Conservation (phyloP, 768 basidiomycete genomes). For the Hydnomerulius pinastri region DNA sequence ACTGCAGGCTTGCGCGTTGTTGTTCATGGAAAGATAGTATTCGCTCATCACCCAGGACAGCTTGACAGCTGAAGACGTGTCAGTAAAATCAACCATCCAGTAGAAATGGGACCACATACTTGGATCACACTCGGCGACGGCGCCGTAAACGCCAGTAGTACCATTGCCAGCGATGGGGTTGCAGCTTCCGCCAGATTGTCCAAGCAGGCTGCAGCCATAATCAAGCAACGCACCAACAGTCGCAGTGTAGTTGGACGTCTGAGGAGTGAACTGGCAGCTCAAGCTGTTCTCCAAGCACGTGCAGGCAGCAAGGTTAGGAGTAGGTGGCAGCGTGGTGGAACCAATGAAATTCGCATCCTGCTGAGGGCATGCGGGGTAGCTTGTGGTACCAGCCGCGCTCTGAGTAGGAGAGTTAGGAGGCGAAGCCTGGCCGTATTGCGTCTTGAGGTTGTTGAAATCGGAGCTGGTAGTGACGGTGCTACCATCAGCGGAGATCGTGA, state of each 20-base stretch:
- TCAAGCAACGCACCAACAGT: constrained; percentile 64
- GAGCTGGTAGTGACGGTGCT: constrained; percentile 63
- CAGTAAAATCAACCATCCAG: background rate
- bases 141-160: constrained; percentile 72
- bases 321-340: constrained; percentile 73
- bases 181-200: constrained; percentile 61
- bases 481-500: constrained; percentile 68
- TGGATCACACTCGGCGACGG: constrained; percentile 77
- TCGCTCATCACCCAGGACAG: constrained; percentile 81
- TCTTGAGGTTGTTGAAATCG: constrained; percentile 68
- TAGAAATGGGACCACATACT: constrained; percentile 43
- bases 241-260: constrained; percentile 57
- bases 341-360: constrained; percentile 62
- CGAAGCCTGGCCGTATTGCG: constrained; percentile 59
- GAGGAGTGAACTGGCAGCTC: constrained; percentile 72
- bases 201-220: constrained; percentile 68
- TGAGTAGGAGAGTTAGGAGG: constrained; percentile 66
- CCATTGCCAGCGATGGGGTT: constrained; percentile 73
- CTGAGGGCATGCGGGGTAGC: constrained; percentile 63
- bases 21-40: constrained; percentile 67
- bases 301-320: constrained; percentile 82
- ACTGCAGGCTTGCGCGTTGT: constrained; percentile 64
- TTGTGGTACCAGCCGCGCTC: constrained; percentile 49
- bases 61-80: constrained; percentile 58
- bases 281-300: constrained; percentile 68